phyloP scores from a whole-genome alignment of 2,329 filamentous ascomycete genomes.

The Aaosphaeria arxii region DNA sequence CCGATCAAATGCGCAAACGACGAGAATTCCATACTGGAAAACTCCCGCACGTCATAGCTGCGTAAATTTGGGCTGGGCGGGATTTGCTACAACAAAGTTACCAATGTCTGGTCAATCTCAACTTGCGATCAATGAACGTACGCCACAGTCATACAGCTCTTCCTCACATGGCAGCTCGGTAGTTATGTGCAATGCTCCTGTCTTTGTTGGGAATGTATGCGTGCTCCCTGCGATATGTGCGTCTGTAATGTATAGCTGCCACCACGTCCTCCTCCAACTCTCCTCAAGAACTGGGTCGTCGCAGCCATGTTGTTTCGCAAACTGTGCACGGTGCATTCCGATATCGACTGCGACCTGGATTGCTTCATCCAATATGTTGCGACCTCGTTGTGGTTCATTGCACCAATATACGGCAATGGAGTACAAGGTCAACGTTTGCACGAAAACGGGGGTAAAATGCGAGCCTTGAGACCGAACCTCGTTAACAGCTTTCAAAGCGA shows the following conservation, averaged over 20 bases:
- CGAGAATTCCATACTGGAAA: conserved; percentile 71
- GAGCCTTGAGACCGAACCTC: conserved; percentile 3
- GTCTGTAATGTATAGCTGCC: conserved; percentile 74
- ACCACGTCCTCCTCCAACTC: conserved; percentile 83
- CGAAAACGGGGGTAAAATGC: conserved; percentile 45
- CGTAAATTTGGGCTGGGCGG: conserved; percentile 52
- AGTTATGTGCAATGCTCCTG: conserved; percentile 57
- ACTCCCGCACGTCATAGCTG: conserved; percentile 71
- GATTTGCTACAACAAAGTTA: conserved; percentile 11
- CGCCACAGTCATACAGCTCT: conserved; percentile 51
- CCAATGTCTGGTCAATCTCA: background rate
- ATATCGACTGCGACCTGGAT: conserved; percentile 71
- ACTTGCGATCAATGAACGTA: conserved; percentile 8
- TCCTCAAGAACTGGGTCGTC: conserved; percentile 69
- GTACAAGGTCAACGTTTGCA: conserved; percentile 74
- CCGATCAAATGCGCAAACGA: conserved; percentile 81
- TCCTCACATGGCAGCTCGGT: conserved; percentile 78
- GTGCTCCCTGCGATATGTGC: conserved; percentile 77
- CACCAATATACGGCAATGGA: conserved; percentile 73
- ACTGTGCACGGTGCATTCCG: conserved; percentile 68
- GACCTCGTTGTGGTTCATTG: conserved; percentile 64
- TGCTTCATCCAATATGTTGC: conserved; percentile 63
- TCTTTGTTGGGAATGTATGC: conserved; percentile 62
- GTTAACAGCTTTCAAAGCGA: conserved; percentile 9
- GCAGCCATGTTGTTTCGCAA: conserved; percentile 59